Conservation (phyloP, 495 filamentous ascomycete genomes). For the Penicillium diatomitis region DNA sequence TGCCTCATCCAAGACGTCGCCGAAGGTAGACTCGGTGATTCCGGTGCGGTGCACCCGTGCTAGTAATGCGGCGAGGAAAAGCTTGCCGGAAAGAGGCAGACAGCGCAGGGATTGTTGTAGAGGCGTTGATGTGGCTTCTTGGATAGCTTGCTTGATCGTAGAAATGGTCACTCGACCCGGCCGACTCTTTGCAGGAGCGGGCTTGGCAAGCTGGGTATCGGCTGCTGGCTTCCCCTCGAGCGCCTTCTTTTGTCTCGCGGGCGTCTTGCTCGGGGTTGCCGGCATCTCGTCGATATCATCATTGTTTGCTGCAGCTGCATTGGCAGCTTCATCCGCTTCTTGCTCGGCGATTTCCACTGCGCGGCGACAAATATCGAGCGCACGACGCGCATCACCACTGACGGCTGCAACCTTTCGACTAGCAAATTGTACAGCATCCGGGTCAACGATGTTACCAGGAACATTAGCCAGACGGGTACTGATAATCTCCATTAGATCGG, state of each 20-base stretch:
- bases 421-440: constrained; percentile 94
- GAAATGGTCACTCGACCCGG: constrained; percentile 73
- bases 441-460: constrained; percentile 79
- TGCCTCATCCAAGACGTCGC: constrained; percentile 89
- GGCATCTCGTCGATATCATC: constrained; percentile 31
- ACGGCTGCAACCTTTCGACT: constrained; percentile 95
- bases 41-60: constrained; percentile 74
- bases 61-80: constrained; percentile 75
- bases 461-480: constrained; percentile 79
- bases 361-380: constrained; percentile 89
- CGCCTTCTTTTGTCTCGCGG: constrained; percentile 25
- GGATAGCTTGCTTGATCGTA: constrained; percentile 87
- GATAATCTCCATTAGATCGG: constrained; percentile 96
- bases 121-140: constrained; percentile 86
- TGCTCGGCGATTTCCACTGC: constrained; percentile 94
- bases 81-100: constrained; percentile 70
- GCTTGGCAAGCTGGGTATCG: constrained; percentile 7
- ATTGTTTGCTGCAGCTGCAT: constrained; percentile 7
- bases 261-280: constrained; percentile 39
- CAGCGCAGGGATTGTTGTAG: constrained; percentile 78
- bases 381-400: constrained; percentile 84
- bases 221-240: constrained; percentile 6
- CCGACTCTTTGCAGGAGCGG: constrained; percentile 17
- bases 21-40: constrained; percentile 73
- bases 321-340: constrained; percentile 37